A percentile compares a stretch with the other conserved stretches of the same genome.
These are phyloP conservation scores for Nicotiana tomentosiformis DNA, from an alignment of 257 asterid species.

Conservation along the genomic window DNA sequence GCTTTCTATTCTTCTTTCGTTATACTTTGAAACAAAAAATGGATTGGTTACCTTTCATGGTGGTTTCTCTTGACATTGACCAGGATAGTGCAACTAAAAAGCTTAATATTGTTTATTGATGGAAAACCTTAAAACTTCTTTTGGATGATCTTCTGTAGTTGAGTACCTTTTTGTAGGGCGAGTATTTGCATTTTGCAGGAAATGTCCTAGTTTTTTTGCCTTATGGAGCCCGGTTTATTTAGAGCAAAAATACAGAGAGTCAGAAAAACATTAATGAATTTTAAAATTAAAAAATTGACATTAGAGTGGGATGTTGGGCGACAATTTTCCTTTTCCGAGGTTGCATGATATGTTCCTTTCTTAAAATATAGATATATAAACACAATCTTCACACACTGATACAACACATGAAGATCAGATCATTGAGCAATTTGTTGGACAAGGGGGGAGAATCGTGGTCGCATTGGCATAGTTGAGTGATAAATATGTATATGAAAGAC, in stretches of 20 bases:
- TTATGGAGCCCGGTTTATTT: neutral
- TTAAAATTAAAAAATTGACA: too few relatives aligned
- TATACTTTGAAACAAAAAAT: neutral
- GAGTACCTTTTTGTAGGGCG: neutral
- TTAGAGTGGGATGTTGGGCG: too few relatives aligned
- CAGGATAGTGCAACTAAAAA: neutral
- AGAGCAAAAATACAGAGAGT: neutral
- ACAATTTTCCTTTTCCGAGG: too few relatives aligned
- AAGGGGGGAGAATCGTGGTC: too few relatives aligned
- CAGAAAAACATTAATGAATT: neutral
- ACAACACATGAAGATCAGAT: too few relatives aligned
- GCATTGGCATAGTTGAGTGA: too few relatives aligned
- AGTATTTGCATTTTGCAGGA: neutral
- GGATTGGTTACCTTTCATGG: neutral
- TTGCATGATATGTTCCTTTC: too few relatives aligned
- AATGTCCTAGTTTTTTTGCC: neutral
- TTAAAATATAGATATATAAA: too few relatives aligned
- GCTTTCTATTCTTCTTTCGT: neutral
- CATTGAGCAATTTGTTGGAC: too few relatives aligned
- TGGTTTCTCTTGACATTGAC: neutral
- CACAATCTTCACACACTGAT: too few relatives aligned
- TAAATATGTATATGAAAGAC: too few relatives aligned
- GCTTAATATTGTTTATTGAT: neutral
- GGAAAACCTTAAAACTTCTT: neutral
- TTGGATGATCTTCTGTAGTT: neutral